Evolutionary conservation across 2,329 filamentous ascomycete species (phyloP), one percentile per base, ranked within the genome.

Genomic region (Celoporthe dispersa): DNA sequence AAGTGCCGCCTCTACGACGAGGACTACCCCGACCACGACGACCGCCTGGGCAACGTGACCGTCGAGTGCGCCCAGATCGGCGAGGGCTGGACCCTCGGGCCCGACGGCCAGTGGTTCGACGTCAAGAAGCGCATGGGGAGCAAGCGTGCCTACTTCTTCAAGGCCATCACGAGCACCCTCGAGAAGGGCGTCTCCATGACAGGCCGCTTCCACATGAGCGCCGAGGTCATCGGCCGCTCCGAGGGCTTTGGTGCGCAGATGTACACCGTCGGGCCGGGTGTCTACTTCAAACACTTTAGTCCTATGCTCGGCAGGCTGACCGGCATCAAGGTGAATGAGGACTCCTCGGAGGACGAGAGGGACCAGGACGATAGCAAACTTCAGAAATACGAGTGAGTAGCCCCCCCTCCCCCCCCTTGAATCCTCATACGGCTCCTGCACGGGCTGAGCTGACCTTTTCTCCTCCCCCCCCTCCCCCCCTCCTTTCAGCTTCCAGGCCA

Each of bases 1-100:
- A 97, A 97, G 78, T 94, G 93, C 72, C 88, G 93, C 67, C 81
- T 98, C 25, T 97, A 94, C 80, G 95, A 98, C 76, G 95, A 98
- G 79, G 95, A 98, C 80, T 89, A 90, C 44, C 88, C 91, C 1
- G 93, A 98, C 78, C 89, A 92, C 73, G 92, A 98, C 77, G 95
- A 98, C 80, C 87, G 93, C 35, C 85, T 98, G 28, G 95, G 95
- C 14, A 97, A 96, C 76, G 93, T 93, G 3, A 94, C 94, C 62
- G 83, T 97, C 67, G 81, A 87, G 25, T 88, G 92, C 0, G 81
- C 85, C 14, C 77, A 81, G 1, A 78, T 97, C 8, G 83, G 83
- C 63, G 88, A 91, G 57, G 79, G 85, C 53, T 97, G 93, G 93
- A 92, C 92, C 0, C 87, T 94, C 65, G 85, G 86, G 4, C 84